Conservation (phyloP, 441 rosid genomes). For the Rhodomyrtus psidioides region DNA sequence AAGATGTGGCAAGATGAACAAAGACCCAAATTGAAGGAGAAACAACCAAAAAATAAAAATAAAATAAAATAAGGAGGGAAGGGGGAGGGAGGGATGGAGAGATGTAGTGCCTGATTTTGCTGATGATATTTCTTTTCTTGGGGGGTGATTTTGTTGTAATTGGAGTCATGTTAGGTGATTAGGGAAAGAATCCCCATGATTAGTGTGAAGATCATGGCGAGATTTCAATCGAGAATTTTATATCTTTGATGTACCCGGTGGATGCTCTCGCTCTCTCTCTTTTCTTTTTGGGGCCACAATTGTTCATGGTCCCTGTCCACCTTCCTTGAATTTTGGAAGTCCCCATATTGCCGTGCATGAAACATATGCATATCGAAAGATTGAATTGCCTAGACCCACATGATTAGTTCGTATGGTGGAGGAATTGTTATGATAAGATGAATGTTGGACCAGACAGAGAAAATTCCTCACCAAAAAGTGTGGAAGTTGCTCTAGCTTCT, state of each 20-base stretch:
- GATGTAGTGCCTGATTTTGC: neutral
- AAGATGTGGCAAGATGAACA: neutral
- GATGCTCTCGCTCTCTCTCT: neutral
- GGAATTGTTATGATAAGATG: neutral
- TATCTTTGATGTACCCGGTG: neutral
- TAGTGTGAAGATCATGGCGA: neutral
- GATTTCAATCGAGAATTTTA: conserved; percentile 5
- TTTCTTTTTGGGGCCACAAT: neutral
- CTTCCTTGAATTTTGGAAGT: neutral
- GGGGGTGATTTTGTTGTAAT: neutral
- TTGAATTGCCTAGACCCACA: neutral
- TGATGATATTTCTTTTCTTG: neutral
- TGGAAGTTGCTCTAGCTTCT: neutral
- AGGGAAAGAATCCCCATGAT: conserved; percentile 6
- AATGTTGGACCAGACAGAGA: neutral
- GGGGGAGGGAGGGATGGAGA: neutral
- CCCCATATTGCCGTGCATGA: neutral
- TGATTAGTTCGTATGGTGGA: neutral
- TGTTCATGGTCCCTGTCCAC: neutral
- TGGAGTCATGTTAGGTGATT: neutral
- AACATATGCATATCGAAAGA: neutral
- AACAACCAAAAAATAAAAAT: neutral
- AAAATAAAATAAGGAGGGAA: neutral
- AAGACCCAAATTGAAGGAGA: neutral
- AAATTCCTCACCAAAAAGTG: neutral